Percentiles rank a stretch among this genome's conserved stretches.
phyloP scores from a whole-genome alignment of 148 eudicot species.

The Mesembryanthemum crystallinum region DNA sequence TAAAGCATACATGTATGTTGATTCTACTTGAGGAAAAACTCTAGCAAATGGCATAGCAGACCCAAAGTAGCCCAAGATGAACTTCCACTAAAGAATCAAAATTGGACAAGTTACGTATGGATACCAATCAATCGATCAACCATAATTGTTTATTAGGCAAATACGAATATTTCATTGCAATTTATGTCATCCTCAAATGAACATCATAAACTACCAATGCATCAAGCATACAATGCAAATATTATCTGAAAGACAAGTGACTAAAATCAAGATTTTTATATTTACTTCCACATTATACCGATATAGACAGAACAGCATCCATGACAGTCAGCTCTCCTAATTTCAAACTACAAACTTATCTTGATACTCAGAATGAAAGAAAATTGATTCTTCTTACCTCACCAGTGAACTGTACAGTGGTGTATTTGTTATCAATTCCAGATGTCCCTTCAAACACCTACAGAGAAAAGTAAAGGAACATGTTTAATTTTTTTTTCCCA shows the following conservation, averaged over 20 bases:
- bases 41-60: background rate
- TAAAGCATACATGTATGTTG: background rate
- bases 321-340: background rate
- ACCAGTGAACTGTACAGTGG: conserved; percentile 96
- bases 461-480: background rate
- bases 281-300: too few relatives aligned
- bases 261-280: background rate
- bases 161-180: background rate
- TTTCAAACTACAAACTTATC: background rate
- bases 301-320: background rate
- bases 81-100: background rate
- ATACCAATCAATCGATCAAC: background rate
- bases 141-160: background rate
- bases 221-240: background rate
- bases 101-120: background rate
- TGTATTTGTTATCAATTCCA: conserved; percentile 96
- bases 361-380: background rate
- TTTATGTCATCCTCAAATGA: background rate
- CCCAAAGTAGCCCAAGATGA: background rate
- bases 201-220: background rate
- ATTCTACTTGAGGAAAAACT: conserved; percentile 7
- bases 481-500: background rate
- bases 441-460: conserved; percentile 99
- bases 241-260: conserved; percentile 6
- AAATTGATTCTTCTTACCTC: conserved; percentile 51